These are phyloP conservation scores for Neurospora sp. DNA, from an alignment of 2,329 filamentous ascomycete species.

Conservation along the genomic window DNA sequence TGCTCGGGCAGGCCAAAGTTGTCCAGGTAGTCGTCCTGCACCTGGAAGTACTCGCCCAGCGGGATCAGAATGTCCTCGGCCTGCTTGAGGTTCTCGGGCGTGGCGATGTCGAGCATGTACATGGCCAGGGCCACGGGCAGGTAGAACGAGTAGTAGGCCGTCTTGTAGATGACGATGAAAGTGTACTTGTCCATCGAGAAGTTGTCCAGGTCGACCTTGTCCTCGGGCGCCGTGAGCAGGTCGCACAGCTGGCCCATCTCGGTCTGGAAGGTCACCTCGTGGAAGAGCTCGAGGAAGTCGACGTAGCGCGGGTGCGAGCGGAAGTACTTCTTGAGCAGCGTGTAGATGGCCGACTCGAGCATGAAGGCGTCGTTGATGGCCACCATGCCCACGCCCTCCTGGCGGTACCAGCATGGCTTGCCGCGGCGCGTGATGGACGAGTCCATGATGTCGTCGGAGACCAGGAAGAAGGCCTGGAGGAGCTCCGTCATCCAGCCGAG, in stretches of 20 bases:
- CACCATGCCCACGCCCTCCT: slow-evolving; percentile 81
- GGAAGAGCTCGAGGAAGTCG: slow-evolving; percentile 91
- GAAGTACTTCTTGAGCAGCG: slow-evolving; percentile 90
- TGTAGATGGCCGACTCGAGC: slow-evolving; percentile 84
- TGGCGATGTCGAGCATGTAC: slow-evolving; percentile 75
- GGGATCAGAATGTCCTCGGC: slow-evolving; percentile 89
- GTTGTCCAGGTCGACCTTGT: slow-evolving; percentile 84
- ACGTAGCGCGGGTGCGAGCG: slow-evolving; percentile 77
- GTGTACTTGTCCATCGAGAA: slow-evolving; percentile 92
- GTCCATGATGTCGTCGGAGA: slow-evolving; percentile 99
- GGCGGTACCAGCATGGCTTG: slow-evolving; percentile 92
- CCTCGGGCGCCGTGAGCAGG: slow-evolving; percentile 89
- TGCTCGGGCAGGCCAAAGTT: slow-evolving; percentile 88
- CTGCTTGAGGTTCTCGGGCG: slow-evolving; percentile 78
- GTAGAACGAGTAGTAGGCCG: slow-evolving; percentile 98
- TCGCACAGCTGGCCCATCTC: slow-evolving; percentile 94
- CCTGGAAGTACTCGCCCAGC: slow-evolving; percentile 97
- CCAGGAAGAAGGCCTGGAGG: slow-evolving; percentile 96
- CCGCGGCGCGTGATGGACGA: slow-evolving; percentile 87
- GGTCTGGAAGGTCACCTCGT: slow-evolving; percentile 87
- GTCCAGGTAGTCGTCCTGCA: slow-evolving; percentile 98
- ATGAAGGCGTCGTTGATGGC: slow-evolving; percentile 98
- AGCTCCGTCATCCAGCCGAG: slow-evolving; percentile 98
- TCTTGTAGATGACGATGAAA: slow-evolving; percentile 99
- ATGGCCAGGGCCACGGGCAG: slow-evolving; percentile 88